phyloP scores from a whole-genome alignment of 495 filamentous ascomycete species.

The Aspergillus campestris region DNA sequence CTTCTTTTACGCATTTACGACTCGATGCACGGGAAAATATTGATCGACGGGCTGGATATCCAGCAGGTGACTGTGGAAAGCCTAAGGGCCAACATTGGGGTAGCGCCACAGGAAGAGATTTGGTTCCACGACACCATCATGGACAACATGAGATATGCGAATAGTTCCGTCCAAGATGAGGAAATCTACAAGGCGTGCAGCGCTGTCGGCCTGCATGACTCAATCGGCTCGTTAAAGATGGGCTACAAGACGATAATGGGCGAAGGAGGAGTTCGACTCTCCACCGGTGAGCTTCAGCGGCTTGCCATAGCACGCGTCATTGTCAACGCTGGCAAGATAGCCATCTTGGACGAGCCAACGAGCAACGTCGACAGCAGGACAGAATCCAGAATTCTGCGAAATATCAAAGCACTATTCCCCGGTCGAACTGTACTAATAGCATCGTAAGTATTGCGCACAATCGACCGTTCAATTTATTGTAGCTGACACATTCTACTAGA shows the following conservation, averaged over 20 bases:
- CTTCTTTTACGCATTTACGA: conserved; percentile 68
- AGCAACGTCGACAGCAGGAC: conserved; percentile 47
- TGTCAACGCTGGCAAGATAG: conserved; percentile 38
- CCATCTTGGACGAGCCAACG: conserved; percentile 53
- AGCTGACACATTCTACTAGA: conserved; percentile 35
- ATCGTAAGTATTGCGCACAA: conserved; percentile 36
- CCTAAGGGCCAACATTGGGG: conserved; percentile 56
- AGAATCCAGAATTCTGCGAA: conserved; percentile 41
- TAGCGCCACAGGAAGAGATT: conserved; percentile 61
- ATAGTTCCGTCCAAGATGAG: conserved; percentile 49
- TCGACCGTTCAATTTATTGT: neutral
- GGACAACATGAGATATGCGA: conserved; percentile 64
- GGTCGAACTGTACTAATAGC: conserved; percentile 27
- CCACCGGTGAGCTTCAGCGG: conserved; percentile 67
- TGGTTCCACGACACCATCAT: conserved; percentile 68
- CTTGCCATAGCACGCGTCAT: conserved; percentile 64
- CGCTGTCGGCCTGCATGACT: conserved; percentile 61
- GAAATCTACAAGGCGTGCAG: conserved; percentile 64
- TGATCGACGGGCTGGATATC: conserved; percentile 70
- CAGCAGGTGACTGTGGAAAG: conserved; percentile 57
- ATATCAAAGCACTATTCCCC: conserved; percentile 24
- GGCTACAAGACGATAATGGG: conserved; percentile 54
- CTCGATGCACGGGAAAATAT: conserved; percentile 50
- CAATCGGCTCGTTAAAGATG: conserved; percentile 56
- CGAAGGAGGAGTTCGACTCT: conserved; percentile 58